Evolutionary conservation across 1,139 yeast genomes (phyloP), one percentile per base, ranked within the genome.

Genomic region (Kurtzmaniella quercitrusa): DNA sequence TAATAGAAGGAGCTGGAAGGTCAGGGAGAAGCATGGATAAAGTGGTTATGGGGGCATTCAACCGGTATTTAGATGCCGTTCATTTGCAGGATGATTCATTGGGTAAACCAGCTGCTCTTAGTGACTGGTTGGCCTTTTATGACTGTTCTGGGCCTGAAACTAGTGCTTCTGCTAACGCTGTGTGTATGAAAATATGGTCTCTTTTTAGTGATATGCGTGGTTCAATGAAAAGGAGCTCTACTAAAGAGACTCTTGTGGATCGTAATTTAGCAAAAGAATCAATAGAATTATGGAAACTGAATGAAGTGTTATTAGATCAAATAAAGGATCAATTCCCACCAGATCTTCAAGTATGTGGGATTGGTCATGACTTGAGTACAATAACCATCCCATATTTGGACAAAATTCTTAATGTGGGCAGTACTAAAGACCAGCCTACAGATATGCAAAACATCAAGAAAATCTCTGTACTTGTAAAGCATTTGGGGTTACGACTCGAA

Each of bases 101-200:
- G 31, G 52, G 55, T 1, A 85, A 84, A 50, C 89, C 95, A 0
- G 64, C 79, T 12, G 68, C 64, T 37, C 64, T 89, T 12, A 79
- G 88, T 39, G 95, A 89, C 49, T 91, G 96, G 96, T 59, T 87
- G 25, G 75, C 66, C 50, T 85, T 84, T 57, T 77, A 81, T 50
- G 97, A 90, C 55, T 48, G 62, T 23, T 62, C 10, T 29, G 40
- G 40, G 11, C 23, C 31, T 18, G 16, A n/a, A 11, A 19, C 16
- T 33, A 15, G 34, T 27, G 23, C 31, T 18, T 15, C 42, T 25
- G 40, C 25, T 29, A 25, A 23, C 39, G 42, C 37, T 39, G 77
- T 85, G 0, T 78, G 83, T 2, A 59, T 86, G 54, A 85, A 84
- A 44, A 78, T 84, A 44, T 85, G 81, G 73, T 66, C 77, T 9